Base-by-base conservation (phyloP, 805 yeast species). In the Schizosaccharomyces cryophilus region DNA sequence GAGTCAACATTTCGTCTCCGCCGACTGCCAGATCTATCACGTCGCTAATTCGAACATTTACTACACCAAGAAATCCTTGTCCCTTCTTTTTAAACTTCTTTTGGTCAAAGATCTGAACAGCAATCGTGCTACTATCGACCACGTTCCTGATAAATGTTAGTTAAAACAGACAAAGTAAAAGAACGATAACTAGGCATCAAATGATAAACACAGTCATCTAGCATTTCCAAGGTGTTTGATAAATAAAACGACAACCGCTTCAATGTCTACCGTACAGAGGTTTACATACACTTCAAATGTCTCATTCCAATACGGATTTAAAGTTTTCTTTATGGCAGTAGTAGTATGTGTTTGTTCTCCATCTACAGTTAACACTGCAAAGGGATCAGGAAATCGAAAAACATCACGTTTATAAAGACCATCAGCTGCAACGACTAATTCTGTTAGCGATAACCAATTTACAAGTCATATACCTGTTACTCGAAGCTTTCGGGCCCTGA, bases 231-330 rank as follows among this genome's bases (percentile, higher is more conserved):
- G 21, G 4, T n/a, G 17, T 15, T 11, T 45, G 26, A 17, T 6
- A n/a, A 5, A 3, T n/a, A 45, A n/a, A 24, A 11, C 13, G 56
- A 51, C 13, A 51, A 6, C 7, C 13, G 13, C 13, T 9, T 24
- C 4, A 17, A 24, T 1, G 17, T n/a, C 56, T 55, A 19, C 19
- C 31, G 24, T 5, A n/a, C 24, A 17, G 24, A 55, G 3, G 24
- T 30, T 21, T 38, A 66, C 73, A 24, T 78, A 78, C 72, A 93
- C 88, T 62, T 80, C 79, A 69, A 90, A 93, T 1, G 85, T 75
- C 72, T 93, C 96, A 73, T 93, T 89, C 99, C 99, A 93, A 73
- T 89, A 93, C 11, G 99, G 99, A 68, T 93, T 87, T 66, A 90
- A 75, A 2, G 97, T 93, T 73, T 87, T 88, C 69, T 87, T 87